These are phyloP conservation scores for Pythium dissotocum DNA, from an alignment of 352 stramenopile species.

Conservation along the genomic window DNA sequence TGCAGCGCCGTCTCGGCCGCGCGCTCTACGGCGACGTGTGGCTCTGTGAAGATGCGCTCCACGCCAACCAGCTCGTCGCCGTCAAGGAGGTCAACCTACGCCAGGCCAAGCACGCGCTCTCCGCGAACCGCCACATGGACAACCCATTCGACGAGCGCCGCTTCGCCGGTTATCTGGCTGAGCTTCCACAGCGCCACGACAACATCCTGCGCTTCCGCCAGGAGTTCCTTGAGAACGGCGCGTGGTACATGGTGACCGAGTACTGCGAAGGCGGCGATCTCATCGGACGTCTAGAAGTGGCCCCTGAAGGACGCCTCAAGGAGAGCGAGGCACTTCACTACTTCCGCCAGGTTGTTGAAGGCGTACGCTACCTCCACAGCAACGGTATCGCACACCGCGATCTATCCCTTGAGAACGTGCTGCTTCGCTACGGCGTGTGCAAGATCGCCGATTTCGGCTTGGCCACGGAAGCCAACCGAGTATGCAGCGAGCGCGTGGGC, in stretches of 20 bases:
- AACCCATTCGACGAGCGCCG: conserved; percentile 42
- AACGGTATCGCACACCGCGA: conserved; percentile 43
- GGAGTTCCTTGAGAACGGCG: conserved; percentile 42
- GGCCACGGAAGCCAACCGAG: conserved; percentile 23
- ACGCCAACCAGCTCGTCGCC: conserved; percentile 35
- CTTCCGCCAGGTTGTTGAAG: conserved; percentile 34
- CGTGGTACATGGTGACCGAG: conserved; percentile 57
- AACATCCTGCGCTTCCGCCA: conserved; percentile 40
- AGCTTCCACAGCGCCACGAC: conserved; percentile 27
- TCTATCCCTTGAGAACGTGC: conserved; percentile 52
- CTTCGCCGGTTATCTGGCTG: conserved; percentile 24
- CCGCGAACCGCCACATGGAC: conserved; percentile 35
- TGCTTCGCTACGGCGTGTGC: conserved; percentile 30
- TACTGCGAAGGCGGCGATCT: conserved; percentile 53
- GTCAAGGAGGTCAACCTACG: conserved; percentile 49
- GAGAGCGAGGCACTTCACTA: conserved; percentile 29
- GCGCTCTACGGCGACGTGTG: conserved; percentile 46
- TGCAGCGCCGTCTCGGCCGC: conserved; percentile 5
- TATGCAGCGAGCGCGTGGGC: conserved; percentile 26
- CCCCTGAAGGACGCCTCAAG: conserved; percentile 24
- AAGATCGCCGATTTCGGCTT: conserved; percentile 64
- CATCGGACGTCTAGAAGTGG: conserved; percentile 31
- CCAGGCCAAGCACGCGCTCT: conserved; percentile 26
- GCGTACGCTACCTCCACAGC: conserved; percentile 42
- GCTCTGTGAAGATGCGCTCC: conserved; percentile 40